These are phyloP conservation scores for Lithocarpus polystachyus DNA, from an alignment of 306 rosid genomes.

Conservation along the genomic window DNA sequence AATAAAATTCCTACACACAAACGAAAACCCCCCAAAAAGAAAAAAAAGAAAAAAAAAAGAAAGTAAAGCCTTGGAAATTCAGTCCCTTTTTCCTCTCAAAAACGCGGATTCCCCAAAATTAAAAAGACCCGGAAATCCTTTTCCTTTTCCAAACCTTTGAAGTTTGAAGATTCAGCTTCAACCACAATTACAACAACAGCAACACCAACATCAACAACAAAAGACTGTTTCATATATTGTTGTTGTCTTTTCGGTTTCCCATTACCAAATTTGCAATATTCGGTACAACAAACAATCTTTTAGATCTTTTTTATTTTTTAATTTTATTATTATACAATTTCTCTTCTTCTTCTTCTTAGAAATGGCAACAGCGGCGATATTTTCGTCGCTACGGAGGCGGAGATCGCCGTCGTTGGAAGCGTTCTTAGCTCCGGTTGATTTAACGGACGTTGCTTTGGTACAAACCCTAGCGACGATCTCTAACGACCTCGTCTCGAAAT, in stretches of 20 bases:
- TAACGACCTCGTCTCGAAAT: constrained; percentile 51
- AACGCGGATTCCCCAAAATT: constrained; percentile 49
- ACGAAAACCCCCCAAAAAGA: not conserved
- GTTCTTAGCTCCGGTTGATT: constrained; percentile 87
- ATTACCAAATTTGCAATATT: too few species aligned
- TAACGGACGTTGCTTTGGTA: constrained; percentile 61
- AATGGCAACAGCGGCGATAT: constrained; percentile 90
- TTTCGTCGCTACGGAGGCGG: constrained; percentile 76
- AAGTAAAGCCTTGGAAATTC: constrained; percentile 37
- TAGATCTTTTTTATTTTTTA: constrained; percentile 25
- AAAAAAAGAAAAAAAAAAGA: not conserved
- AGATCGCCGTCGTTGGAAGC: constrained; percentile 90
- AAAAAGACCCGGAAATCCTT: constrained; percentile 1
- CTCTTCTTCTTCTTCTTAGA: not conserved
- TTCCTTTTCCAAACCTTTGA: constrained; percentile 27
- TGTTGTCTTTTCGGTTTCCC: not conserved
- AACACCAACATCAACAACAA: not conserved
- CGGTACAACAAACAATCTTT: not conserved
- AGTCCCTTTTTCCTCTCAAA: not conserved
- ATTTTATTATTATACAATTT: constrained; percentile 10
- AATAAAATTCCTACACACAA: constrained; percentile 11
- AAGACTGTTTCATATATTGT: constrained; percentile 30
- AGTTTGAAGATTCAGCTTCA: constrained; percentile 38
- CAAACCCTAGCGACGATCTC: constrained; percentile 62
- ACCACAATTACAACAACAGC: not conserved